A percentile compares a stretch with the other conserved stretches of the same genome.
These are phyloP conservation scores for Diaporthe caulivora DNA, from an alignment of 2,329 filamentous ascomycete species.

Conservation along the genomic window DNA sequence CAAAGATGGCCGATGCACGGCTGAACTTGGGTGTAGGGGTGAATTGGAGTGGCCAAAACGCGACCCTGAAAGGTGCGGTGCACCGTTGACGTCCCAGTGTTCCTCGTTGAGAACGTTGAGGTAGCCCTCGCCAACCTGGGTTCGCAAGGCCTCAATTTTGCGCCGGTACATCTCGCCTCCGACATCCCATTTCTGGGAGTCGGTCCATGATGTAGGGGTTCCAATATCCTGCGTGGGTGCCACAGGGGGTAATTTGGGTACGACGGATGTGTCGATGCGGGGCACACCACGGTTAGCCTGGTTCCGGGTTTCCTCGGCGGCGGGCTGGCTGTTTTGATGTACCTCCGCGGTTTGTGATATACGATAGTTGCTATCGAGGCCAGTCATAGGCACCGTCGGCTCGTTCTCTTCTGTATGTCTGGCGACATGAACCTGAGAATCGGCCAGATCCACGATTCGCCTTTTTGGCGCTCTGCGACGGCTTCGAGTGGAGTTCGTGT, in stretches of 20 bases:
- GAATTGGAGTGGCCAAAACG: constrained; percentile 53
- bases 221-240: constrained; percentile 48
- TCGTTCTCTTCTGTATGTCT: constrained; percentile 47
- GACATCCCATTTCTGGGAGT: constrained; percentile 71
- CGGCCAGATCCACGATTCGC: constrained; percentile 74
- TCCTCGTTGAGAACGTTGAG: constrained; percentile 88
- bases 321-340: constrained; percentile 48
- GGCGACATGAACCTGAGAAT: constrained; percentile 56
- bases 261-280: constrained; percentile 53
- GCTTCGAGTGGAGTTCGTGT: constrained; percentile 67
- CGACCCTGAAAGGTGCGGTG: constrained; percentile 53
- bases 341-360: constrained; percentile 58
- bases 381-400: constrained; percentile 43
- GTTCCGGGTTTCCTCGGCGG: constrained; percentile 51
- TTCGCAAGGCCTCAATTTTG: constrained; percentile 87
- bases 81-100: constrained; percentile 64
- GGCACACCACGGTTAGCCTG: constrained; percentile 49
- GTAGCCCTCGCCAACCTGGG: constrained; percentile 89
- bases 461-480: constrained; percentile 72
- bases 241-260: constrained; percentile 50
- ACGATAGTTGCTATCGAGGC: constrained; percentile 55
- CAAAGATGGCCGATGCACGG: constrained; percentile 47
- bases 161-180: constrained; percentile 85
- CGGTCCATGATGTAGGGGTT: constrained; percentile 53
- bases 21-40: constrained; percentile 52